phyloP scores from a whole-genome alignment of 164 flowering plant species.

The Vitis rupestris region DNA sequence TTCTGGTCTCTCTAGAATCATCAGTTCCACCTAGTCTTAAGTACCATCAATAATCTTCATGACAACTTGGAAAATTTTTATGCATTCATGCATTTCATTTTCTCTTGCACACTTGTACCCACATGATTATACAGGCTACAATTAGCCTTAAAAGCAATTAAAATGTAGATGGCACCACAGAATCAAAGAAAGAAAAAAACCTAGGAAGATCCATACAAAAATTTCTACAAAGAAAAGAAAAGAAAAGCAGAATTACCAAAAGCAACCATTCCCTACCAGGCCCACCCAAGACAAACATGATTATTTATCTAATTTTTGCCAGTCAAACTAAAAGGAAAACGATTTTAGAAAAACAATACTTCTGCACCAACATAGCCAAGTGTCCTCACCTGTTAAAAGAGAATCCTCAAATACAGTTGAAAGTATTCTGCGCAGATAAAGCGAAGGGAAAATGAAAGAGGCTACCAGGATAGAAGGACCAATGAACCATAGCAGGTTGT shows the following conservation, averaged over 20 bases:
- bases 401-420: slow-evolving; percentile 92
- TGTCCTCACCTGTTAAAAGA: slow-evolving; percentile 69
- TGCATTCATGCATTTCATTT: too few relatives aligned
- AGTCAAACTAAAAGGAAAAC: too few relatives aligned
- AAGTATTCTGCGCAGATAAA: slow-evolving; percentile 75
- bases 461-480: slow-evolving; percentile 89
- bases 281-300: too few relatives aligned
- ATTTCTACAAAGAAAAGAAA: neutral
- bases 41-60: too few relatives aligned
- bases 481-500: slow-evolving; percentile 56
- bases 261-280: neutral
- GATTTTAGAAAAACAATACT: neutral
- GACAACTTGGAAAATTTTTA: too few relatives aligned
- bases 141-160: neutral
- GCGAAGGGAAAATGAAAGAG: slow-evolving; percentile 87
- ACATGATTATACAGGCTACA: too few relatives aligned
- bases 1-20: too few relatives aligned
- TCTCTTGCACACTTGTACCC: too few relatives aligned
- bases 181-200: neutral
- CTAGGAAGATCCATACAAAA: neutral
- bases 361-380: neutral
- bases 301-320: too few relatives aligned
- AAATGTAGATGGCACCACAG: neutral
- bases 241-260: neutral
- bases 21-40: too few relatives aligned